These are phyloP conservation scores for Nannizziopsis arthrosporioides DNA, from an alignment of 2,329 filamentous ascomycete species.

Conservation along the genomic window DNA sequence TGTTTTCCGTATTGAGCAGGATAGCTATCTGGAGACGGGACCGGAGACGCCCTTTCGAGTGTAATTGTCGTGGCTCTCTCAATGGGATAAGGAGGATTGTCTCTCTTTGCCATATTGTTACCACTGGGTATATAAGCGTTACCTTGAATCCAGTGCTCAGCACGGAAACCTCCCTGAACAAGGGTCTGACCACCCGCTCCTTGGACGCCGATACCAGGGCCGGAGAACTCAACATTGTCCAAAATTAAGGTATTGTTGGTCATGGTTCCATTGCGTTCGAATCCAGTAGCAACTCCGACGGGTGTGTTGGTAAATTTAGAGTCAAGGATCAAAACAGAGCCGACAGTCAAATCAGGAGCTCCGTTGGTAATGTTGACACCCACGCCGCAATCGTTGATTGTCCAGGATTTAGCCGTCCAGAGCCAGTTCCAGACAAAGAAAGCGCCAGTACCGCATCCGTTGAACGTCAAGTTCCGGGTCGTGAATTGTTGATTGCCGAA, in stretches of 20 bases:
- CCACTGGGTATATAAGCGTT: conserved; percentile 48
- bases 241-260: conserved; percentile 74
- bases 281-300: conserved; percentile 66
- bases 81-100: background rate
- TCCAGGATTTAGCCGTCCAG: conserved; percentile 66
- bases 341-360: conserved; percentile 58
- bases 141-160: conserved; percentile 69
- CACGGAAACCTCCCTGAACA: conserved; percentile 56
- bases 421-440: conserved; percentile 90
- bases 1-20: conserved; percentile 16
- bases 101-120: conserved; percentile 7
- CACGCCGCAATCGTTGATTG: conserved; percentile 61
- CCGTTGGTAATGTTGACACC: conserved; percentile 68
- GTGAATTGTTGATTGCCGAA: conserved; percentile 83
- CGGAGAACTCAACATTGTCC: conserved; percentile 78
- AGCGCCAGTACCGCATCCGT: conserved; percentile 68
- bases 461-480: conserved; percentile 70
- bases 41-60: no score
- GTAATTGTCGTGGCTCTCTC: no score
- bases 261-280: conserved; percentile 48
- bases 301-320: conserved; percentile 64
- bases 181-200: conserved; percentile 46
- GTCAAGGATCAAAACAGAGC: conserved; percentile 74
- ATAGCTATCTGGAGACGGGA: conserved; percentile 11
- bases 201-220: conserved; percentile 56